Evolutionary conservation across 108 stramenopile genomes (phyloP), one percentile per base, ranked within the genome.

Genomic region (Nitzschia sp.): DNA sequence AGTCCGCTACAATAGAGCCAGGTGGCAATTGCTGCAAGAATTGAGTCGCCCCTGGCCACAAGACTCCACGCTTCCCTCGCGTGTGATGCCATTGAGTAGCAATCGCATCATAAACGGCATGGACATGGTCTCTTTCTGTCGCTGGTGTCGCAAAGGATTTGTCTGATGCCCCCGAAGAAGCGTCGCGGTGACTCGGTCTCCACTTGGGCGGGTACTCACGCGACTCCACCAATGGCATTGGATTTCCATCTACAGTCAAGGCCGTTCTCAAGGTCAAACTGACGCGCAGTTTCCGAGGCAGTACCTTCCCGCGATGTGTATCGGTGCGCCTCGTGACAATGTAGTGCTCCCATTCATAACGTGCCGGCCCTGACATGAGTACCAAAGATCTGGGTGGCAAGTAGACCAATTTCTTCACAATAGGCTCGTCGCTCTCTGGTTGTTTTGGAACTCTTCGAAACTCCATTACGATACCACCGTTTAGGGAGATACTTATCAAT

Each of bases 31-130:
- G 51, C 54, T 86, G 64, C 30, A 98, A 68, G 65, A 98, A 98
- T 32, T 82, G 78, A 9, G 88, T 91, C 53, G 97, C 97, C 21
- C 91, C 82, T n/a, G 96, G 97, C 98, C 98, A 99, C 18, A 97
- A 76, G 0, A 96, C 92, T 54, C 95, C 95, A 28, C 95, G 85
- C 77, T 95, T 95, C 33, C 96, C 95, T 56, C 98, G 83, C 1
- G 98, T 99, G 61, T 96, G 96, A 66, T 97, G 93, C 96, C 97
- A 96, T 78, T 99, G 97, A 9, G 91, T 91, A 11, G 98, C 97
- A 66, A 98, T 97, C 29, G 96, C 96, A 78, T 98, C 93, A 55
- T 99, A 99, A 0, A 99, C 97, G 11, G 87, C 88, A 67, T 95
- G 92, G 0, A 99, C 98, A 70, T 97, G 97, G 66, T 93, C 82